Base-by-base conservation (phyloP, 352 stramenopile genomes). In the Phytopythium delawarense region DNA sequence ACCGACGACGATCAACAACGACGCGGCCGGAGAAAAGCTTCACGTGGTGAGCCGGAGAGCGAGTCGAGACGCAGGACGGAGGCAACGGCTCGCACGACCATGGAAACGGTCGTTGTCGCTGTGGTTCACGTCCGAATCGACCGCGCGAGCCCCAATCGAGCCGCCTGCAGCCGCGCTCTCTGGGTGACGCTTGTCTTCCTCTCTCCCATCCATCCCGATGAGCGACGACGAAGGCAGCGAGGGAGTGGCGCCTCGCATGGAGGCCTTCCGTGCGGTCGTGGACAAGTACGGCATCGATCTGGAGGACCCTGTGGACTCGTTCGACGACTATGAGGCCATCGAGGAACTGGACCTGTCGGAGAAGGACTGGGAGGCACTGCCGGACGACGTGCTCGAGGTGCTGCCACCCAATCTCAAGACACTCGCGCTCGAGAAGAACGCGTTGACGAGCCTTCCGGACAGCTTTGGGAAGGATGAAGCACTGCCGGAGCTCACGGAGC, bases 321-420 rank as follows among this genome's bases (percentile, higher is more conserved):
- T 74, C 7, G 74, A 85, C 37, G 85, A 90, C 28, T 83, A 92
- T 21, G 73, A 89, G 0, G 70, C 80, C 32, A 64, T 96, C 42
- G 83, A 94, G 54, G 87, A 96, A 62, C 72, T 96, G 0, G 87
- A 96, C 37, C 42, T 96, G 42, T 94, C 80, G 5, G 82, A 92
- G 39, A 96, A 94, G 55, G 78, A 77, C 2, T 66, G 92, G 20
- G 64, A 52, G 8, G 69, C 91, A 68, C 57, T 94, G 11, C 86
- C 87, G 3, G 58, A 21, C 1, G 74, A 89, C 25, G 64, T 96
- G 34, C 59, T 87, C 4, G 59, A 68, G 2, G 72, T 81, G 18
- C 62, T 91, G 1, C 81, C 74, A 7, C 69, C 69, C 9, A 85
- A 88, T 18, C 63, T 96, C 28, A 88, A 89, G 63, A 88, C 81